phyloP scores from a whole-genome alignment of 2,329 filamentous ascomycete genomes.

The Nigrospora osmanthi region DNA sequence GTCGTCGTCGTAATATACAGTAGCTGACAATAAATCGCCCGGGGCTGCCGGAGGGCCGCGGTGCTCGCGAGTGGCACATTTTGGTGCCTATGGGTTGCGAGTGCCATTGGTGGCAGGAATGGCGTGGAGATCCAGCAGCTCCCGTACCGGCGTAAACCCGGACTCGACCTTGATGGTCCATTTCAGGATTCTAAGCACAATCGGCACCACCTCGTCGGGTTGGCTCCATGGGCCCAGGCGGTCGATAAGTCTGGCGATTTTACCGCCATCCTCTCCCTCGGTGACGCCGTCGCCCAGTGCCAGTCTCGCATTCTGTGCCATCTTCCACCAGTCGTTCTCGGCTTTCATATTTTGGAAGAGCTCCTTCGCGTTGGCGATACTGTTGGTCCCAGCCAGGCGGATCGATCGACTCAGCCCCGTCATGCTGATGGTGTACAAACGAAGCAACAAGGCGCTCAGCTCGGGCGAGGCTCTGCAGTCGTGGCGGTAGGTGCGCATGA shows the following conservation, averaged over 20 bases:
- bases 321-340: slow-evolving; percentile 18
- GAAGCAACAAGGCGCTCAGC: slow-evolving; percentile 17
- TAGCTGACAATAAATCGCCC: neutral
- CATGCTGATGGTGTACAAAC: slow-evolving; percentile 20
- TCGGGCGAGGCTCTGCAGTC: slow-evolving; percentile 14
- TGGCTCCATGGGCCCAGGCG: slow-evolving; percentile 21
- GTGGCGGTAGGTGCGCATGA: slow-evolving; percentile 13
- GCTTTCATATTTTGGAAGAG: slow-evolving; percentile 14
- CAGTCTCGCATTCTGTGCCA: slow-evolving; percentile 14
- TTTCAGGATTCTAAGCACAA: slow-evolving; percentile 18
- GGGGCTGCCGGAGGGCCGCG: neutral
- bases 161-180: slow-evolving; percentile 14
- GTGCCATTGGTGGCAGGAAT: slow-evolving; percentile 13
- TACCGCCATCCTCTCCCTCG: slow-evolving; percentile 16
- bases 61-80: neutral
- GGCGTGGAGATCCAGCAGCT: slow-evolving; percentile 12
- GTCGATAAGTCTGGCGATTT: slow-evolving; percentile 21
- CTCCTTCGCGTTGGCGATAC: slow-evolving; percentile 10
- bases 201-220: slow-evolving; percentile 17
- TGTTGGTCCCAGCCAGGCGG: slow-evolving; percentile 11
- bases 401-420: slow-evolving; percentile 14
- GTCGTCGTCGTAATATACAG: neutral
- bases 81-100: neutral
- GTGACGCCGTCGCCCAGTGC: slow-evolving; percentile 15
- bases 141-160: slow-evolving; percentile 18